A percentile compares a stretch with the other conserved stretches of the same genome.
phyloP scores from a whole-genome alignment of 2,329 filamentous ascomycete genomes.

The Hymenoscyphus infarciens region DNA sequence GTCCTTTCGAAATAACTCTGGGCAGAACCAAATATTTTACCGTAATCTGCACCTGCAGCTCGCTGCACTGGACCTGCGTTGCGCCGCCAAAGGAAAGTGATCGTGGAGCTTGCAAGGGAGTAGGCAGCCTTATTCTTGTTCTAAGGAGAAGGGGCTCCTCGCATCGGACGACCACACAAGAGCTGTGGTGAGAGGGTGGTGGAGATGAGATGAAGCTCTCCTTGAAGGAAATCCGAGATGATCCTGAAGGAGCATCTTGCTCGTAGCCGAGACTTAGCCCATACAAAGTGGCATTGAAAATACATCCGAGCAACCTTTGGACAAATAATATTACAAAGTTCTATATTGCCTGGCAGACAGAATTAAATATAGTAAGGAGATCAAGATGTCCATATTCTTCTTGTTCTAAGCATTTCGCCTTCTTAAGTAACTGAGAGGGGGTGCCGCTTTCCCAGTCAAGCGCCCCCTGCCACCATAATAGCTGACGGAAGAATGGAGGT shows the following conservation, averaged over 20 bases:
- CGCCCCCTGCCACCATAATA: neutral
- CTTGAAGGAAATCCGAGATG: neutral
- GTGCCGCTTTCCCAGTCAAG: neutral
- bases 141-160: neutral
- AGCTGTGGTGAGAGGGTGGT: neutral
- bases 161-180: neutral
- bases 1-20: neutral
- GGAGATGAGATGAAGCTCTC: neutral
- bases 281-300: neutral
- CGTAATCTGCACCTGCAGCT: neutral
- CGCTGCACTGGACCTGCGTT: neutral
- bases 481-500: neutral
- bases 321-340: neutral
- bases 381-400: too few relatives aligned
- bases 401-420: neutral
- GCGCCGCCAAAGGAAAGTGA: neutral
- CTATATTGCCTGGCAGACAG: neutral
- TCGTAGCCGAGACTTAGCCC: neutral
- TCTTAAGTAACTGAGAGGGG: neutral
- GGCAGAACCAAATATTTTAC: neutral
- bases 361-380: neutral
- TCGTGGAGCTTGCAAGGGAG: too few relatives aligned
- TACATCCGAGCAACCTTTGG: neutral
- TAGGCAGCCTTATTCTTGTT: neutral
- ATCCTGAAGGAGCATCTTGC: neutral